Evolutionary conservation across 176 grass and related monocot genomes (phyloP).

Genomic region (Pontederia paniculata): DNA sequence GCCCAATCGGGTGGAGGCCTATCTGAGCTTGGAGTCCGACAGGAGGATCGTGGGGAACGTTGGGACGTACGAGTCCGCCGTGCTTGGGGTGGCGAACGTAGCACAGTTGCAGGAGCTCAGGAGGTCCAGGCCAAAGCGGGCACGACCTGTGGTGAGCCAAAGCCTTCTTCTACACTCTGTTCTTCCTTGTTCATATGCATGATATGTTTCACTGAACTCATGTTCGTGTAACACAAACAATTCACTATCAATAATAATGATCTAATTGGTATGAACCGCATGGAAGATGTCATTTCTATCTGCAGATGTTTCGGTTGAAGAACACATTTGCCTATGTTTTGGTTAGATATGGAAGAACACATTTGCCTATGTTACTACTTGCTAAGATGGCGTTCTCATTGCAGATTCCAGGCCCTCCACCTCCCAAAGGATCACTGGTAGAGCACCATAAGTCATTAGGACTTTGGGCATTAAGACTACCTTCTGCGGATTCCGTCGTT

Average conservation of each 20-base stretch:
- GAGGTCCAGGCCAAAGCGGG: slow-evolving; percentile 43
- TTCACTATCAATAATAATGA: too few species aligned
- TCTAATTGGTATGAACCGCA: too few species aligned
- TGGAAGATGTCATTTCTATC: too few species aligned
- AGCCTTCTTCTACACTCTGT: too few species aligned
- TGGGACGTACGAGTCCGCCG: slow-evolving; percentile 66
- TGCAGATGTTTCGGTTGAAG: too few species aligned
- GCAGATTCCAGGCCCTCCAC: slow-evolving; percentile 77
- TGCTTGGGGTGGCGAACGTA: slow-evolving; percentile 51
- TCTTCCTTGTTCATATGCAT: too few species aligned
- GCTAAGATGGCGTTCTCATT: too few species aligned
- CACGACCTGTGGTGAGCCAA: slow-evolving; percentile 45
- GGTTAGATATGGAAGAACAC: too few species aligned
- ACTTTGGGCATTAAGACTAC: slow-evolving; percentile 64
- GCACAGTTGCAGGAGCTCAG: slow-evolving; percentile 47
- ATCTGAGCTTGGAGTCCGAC: slow-evolving; percentile 49
- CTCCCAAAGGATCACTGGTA: slow-evolving; percentile 58
- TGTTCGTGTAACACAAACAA: too few species aligned
- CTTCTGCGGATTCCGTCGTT: slow-evolving; percentile 67
- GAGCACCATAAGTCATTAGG: slow-evolving; percentile 47
- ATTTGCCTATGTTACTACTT: too few species aligned
- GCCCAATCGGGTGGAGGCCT: slow-evolving; percentile 38
- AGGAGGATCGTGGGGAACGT: slow-evolving; percentile 58
- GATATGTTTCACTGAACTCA: too few species aligned
- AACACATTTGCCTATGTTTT: too few species aligned